Evolutionary conservation across 495 filamentous ascomycete species (phyloP).

Genomic region (Aspergillus coremiiformis): DNA sequence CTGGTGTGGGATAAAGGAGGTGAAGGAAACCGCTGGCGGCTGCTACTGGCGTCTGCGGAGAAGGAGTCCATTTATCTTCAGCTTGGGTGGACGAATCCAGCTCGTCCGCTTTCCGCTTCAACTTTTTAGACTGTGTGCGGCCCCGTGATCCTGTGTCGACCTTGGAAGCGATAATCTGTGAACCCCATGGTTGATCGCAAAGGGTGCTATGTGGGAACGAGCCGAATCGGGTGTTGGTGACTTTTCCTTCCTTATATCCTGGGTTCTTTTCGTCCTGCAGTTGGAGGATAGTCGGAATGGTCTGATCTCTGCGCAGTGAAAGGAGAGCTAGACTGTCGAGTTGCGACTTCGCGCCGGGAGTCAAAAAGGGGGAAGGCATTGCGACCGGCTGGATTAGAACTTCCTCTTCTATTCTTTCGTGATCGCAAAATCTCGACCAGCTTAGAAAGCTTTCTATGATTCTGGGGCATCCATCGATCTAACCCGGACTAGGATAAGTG

Average conservation of each 20-base stretch:
- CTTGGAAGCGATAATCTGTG: conserved; percentile 79
- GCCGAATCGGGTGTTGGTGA: conserved; percentile 89
- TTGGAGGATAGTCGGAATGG: conserved; percentile 65
- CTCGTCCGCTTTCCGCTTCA: conserved; percentile 50
- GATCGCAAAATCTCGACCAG: conserved; percentile 1
- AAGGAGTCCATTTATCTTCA: conserved; percentile 14
- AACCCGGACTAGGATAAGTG: conserved; percentile 12
- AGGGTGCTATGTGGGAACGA: conserved; percentile 90
- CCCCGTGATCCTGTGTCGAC: conserved; percentile 83
- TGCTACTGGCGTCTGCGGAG: conserved; percentile 39
- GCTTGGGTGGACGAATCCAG: conserved; percentile 26
- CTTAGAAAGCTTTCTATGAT: not conserved
- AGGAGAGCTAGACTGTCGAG: conserved; percentile 63
- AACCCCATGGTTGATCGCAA: conserved; percentile 76
- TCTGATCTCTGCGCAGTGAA: conserved; percentile 75
- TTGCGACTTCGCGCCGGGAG: conserved; percentile 49
- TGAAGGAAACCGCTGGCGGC: conserved; percentile 84
- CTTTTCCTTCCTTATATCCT: conserved; percentile 72
- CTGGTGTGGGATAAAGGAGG: conserved; percentile 82
- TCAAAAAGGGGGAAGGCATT: conserved; percentile 63
- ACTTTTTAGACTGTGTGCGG: conserved; percentile 30
- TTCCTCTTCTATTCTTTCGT: not conserved
- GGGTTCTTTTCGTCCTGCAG: conserved; percentile 50
- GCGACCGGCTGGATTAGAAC: not conserved
- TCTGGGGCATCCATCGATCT: conserved; percentile 3